Evolutionary conservation across 2,329 filamentous ascomycete species (phyloP).

Genomic region (Arthrobotrys iridis): DNA sequence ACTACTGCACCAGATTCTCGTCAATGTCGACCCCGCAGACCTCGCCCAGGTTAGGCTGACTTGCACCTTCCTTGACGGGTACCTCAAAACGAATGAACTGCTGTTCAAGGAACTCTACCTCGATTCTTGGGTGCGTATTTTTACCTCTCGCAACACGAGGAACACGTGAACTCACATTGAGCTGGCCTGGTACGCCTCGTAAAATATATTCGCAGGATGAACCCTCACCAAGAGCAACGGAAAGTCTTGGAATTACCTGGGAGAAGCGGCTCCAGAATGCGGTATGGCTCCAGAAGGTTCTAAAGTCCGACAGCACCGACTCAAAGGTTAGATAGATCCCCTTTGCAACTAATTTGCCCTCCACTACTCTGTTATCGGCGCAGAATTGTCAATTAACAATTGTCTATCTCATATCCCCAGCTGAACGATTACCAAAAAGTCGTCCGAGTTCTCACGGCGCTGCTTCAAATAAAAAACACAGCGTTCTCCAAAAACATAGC

Average conservation of each 20-base stretch:
- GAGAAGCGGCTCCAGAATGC: slow-evolving; percentile 60
- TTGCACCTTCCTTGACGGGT: slow-evolving; percentile 67
- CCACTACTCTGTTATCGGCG: not conserved
- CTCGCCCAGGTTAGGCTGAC: slow-evolving; percentile 67
- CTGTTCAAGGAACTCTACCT: slow-evolving; percentile 73
- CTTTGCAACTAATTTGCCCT: not conserved
- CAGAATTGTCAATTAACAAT: not conserved
- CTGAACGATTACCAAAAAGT: slow-evolving; percentile 66
- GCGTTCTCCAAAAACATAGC: slow-evolving; percentile 65
- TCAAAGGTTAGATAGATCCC: slow-evolving; percentile 60
- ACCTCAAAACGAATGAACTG: slow-evolving; percentile 69
- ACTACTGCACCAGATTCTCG: slow-evolving; percentile 71
- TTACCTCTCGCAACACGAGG: slow-evolving; percentile 61
- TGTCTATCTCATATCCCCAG: slow-evolving; percentile 58
- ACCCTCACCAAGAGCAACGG: slow-evolving; percentile 13
- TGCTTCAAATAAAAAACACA: slow-evolving; percentile 63
- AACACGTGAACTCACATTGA: no score
- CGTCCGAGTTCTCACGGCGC: slow-evolving; percentile 63
- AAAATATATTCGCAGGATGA: slow-evolving; percentile 54
- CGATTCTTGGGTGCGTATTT: slow-evolving; percentile 65
- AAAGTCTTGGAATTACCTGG: slow-evolving; percentile 58
- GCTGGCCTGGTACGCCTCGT: slow-evolving; percentile 55
- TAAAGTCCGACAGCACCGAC: slow-evolving; percentile 62
- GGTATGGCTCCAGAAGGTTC: slow-evolving; percentile 63
- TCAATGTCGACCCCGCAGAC: slow-evolving; percentile 68